Evolutionary conservation across 306 rosid genomes (phyloP).

Genomic region (Acacia confusa): DNA sequence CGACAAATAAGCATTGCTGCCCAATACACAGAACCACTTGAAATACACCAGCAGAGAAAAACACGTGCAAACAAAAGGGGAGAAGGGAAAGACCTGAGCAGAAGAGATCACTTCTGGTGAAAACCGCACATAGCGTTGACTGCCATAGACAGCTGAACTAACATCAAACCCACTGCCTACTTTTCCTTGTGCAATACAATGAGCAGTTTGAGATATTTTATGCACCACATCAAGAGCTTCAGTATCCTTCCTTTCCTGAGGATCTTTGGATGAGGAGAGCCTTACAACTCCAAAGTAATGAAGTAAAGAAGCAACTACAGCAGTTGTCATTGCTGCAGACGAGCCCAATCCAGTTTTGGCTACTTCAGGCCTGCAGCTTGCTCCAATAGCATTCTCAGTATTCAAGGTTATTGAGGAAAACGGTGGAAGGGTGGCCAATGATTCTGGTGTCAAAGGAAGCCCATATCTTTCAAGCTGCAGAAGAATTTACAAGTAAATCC

Average conservation of each 20-base stretch:
- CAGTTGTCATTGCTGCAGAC: conserved; percentile 98
- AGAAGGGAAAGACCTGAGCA: conserved; percentile 62
- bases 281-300: conserved; percentile 80
- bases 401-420: conserved; percentile 85
- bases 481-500: conserved; percentile 30
- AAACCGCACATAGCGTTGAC: conserved; percentile 96
- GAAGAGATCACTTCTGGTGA: conserved; percentile 91
- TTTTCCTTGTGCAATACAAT: conserved; percentile 95
- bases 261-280: conserved; percentile 51
- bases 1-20: conserved; percentile 11
- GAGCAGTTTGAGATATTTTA: conserved; percentile 93
- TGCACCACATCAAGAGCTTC: conserved; percentile 77
- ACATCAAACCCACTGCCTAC: conserved; percentile 99
- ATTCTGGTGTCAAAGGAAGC: conserved; percentile 80
- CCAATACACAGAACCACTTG: not conserved
- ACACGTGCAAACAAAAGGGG: not conserved
- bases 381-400: conserved; percentile 62
- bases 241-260: conserved; percentile 43
- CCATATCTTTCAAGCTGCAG: conserved; percentile 79
- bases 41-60: not conserved
- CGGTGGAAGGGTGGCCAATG: conserved; percentile 81
- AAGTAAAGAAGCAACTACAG: conserved; percentile 95
- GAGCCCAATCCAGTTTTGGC: conserved; percentile 99
- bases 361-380: conserved; percentile 80
- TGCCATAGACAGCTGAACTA: conserved; percentile 98